phyloP scores from a whole-genome alignment of 1,139 yeast genomes.

The Yamadazyma sp. region DNA sequence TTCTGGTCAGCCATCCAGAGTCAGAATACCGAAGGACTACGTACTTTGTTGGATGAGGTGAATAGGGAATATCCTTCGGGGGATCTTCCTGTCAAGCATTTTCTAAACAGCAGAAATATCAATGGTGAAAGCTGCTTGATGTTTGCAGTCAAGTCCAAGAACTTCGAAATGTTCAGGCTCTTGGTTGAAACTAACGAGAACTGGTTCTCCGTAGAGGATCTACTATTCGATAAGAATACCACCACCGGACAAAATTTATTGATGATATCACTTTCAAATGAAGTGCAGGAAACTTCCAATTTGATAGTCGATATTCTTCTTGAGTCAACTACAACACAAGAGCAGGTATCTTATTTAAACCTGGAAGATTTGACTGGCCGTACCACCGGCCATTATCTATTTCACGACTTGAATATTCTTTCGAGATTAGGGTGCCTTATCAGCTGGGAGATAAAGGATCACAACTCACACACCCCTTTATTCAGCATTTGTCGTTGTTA shows the following conservation, averaged over 20 bases:
- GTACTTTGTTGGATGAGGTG: constrained; percentile 20
- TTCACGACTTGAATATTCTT: constrained; percentile 57
- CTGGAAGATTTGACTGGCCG: constrained; percentile 52
- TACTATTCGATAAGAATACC: constrained; percentile 61
- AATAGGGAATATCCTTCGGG: constrained; percentile 19
- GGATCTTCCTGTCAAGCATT: constrained; percentile 37
- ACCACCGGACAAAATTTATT: constrained; percentile 54
- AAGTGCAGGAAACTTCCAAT: constrained; percentile 46
- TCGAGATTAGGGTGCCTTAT: constrained; percentile 55
- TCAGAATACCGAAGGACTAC: constrained; percentile 24
- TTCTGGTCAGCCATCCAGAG: constrained; percentile 56
- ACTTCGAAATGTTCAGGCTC: constrained; percentile 42
- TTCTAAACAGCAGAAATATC: constrained; percentile 51
- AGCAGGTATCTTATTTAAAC: constrained; percentile 51
- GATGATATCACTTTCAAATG: constrained; percentile 59
- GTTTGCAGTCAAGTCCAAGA: constrained; percentile 49
- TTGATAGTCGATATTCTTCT: constrained; percentile 49
- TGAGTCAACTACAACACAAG: constrained; percentile 41
- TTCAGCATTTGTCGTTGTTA: constrained; percentile 77
- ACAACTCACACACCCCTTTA: constrained; percentile 74
- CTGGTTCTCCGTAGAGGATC: constrained; percentile 63
- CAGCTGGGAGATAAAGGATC: constrained; percentile 72
- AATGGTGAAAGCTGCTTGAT: constrained; percentile 69
- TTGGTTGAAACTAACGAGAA: constrained; percentile 43
- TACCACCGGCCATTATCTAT: constrained; percentile 72